Conservation (phyloP, 164 flowering plant species). For the Magnolia sinica region DNA sequence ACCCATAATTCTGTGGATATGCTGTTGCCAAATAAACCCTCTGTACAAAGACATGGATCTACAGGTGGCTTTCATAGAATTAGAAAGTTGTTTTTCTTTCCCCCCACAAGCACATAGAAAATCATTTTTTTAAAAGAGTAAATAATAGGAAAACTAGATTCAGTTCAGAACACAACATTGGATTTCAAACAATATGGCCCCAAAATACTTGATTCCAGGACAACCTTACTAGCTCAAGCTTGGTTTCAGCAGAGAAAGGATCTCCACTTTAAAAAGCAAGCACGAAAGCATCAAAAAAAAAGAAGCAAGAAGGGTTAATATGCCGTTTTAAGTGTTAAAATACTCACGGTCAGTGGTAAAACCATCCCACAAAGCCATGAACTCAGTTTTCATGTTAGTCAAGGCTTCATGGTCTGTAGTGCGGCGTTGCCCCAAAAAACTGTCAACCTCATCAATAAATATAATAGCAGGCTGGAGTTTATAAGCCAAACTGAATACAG, state of each 20-base stretch:
- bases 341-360: slow-evolving; percentile 89
- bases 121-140: no score
- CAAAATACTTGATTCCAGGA: not conserved
- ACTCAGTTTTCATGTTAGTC: slow-evolving; percentile 87
- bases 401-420: slow-evolving; percentile 72
- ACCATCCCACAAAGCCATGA: slow-evolving; percentile 97
- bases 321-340: not conserved
- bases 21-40: no score
- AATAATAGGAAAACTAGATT: no score
- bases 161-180: no score
- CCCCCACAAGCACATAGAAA: no score
- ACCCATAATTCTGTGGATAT: no score
- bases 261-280: no score
- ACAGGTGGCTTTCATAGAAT: no score
- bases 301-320: not conserved
- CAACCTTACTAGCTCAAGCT: not conserved
- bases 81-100: no score
- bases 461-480: slow-evolving; percentile 92
- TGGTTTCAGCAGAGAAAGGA: not conserved
- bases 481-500: slow-evolving; percentile 84
- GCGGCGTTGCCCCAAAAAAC: slow-evolving; percentile 86
- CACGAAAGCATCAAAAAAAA: not conserved
- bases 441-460: slow-evolving; percentile 90
- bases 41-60: no score
- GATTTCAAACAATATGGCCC: no score